Base-by-base conservation (phyloP, 768 basidiomycete species). In the Grammothele lineata region DNA sequence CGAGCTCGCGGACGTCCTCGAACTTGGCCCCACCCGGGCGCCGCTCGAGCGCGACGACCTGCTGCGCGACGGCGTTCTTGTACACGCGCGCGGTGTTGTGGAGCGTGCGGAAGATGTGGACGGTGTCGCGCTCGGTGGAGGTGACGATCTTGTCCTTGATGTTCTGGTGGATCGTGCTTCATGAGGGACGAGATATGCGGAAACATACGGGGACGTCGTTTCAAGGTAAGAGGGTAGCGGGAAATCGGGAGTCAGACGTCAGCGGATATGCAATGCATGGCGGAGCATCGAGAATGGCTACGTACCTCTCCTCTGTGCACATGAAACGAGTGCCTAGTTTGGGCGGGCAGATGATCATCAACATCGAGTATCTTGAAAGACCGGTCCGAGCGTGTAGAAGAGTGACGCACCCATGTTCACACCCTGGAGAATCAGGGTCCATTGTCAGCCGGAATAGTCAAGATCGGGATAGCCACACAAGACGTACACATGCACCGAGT, bases 61-160 rank as follows among this genome's bases (percentile, higher is more conserved):
- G 84, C 61, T 77, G 61, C 12, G 93, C 73, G 19, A 95, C 81
- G 45, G 78, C 78, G 70, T 94, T 94, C 73, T 85, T 92, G 73
- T 75, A 89, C 10, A 91, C 87, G n/a, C 89, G 78, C 11, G 87
- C 80, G 3, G 89, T 90, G 60, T 92, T 91, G 59, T 76, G 74
- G 37, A 95, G 66, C 0, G 88, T 92, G 41, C 93, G 80, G 74
- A 96, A 92, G 57, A 96, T 93, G 65, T 94, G 92, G 2, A 87
- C 62, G 0, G 92, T 92, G 62, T 92, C 89, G 45, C 76, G 75
- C 63, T 96, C 94, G 0, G 76, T 81, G 11, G 91, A 85, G 12
- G 78, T 72, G 27, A 96, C 85, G 38, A 96, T 95, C 65, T 80
- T 87, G 43, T 92, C 75, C 64, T 97, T 96, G 75, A 97, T 89